phyloP scores from a whole-genome alignment of 805 yeast genomes.

The Hyphopichia homilentoma region DNA sequence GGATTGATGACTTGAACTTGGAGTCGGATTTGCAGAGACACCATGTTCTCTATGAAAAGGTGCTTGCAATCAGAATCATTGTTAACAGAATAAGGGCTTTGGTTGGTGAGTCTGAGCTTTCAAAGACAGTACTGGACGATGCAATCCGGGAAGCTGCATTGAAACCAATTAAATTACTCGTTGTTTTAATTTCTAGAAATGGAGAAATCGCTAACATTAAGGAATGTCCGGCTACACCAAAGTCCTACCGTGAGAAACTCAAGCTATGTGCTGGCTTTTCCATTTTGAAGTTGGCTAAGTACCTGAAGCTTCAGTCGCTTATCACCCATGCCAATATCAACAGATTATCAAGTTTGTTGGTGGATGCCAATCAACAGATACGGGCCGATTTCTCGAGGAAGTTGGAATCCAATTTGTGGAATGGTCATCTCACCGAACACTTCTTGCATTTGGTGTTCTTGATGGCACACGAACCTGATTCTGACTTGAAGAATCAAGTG shows the following conservation, averaged over 20 bases:
- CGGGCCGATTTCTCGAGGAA: constrained; percentile 48
- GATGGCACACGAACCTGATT: constrained; percentile 71
- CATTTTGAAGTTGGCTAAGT: constrained; percentile 60
- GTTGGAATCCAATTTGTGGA: constrained; percentile 49
- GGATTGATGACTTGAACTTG: constrained; percentile 46
- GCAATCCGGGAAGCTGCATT: constrained; percentile 27
- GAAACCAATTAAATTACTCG: constrained; percentile 61
- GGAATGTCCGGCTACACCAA: constrained; percentile 53
- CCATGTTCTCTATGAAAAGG: constrained; percentile 43
- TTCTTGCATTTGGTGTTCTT: constrained; percentile 68
- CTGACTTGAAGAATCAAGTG: constrained; percentile 44
- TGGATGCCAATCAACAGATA: constrained; percentile 61
- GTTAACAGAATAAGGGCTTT: constrained; percentile 51
- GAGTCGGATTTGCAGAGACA: constrained; percentile 21
- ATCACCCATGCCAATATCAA: constrained; percentile 51
- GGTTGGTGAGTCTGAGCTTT: constrained; percentile 26
- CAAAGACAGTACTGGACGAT: constrained; percentile 18
- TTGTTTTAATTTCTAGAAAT: constrained; percentile 64
- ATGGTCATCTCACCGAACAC: constrained; percentile 55
- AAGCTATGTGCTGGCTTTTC: constrained; percentile 66
- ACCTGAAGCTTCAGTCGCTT: constrained; percentile 47
- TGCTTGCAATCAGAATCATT: constrained; percentile 51
- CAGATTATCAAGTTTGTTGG: constrained; percentile 54
- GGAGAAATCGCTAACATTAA: constrained; percentile 66
- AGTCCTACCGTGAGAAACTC: constrained; percentile 53